Conservation (phyloP, 2,329 filamentous ascomycete genomes). For the Didymella pomorum region DNA sequence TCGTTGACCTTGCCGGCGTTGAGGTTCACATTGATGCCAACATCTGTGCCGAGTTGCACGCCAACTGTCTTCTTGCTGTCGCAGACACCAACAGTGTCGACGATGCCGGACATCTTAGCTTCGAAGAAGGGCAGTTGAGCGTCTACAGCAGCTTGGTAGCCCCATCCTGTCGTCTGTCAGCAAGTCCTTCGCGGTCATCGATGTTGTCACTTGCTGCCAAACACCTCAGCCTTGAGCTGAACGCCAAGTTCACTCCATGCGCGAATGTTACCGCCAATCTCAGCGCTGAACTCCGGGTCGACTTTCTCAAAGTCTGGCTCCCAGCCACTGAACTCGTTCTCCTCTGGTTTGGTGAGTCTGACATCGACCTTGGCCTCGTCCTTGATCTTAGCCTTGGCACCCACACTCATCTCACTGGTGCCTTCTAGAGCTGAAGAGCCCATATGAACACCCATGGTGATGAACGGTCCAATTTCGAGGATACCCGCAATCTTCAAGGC, state of each 20-base stretch:
- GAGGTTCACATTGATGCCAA: constrained; percentile 36
- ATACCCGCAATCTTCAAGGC: constrained; percentile 30
- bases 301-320: constrained; percentile 31
- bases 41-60: constrained; percentile 25
- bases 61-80: constrained; percentile 29
- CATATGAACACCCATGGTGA: constrained; percentile 33
- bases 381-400: constrained; percentile 32
- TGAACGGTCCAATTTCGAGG: constrained; percentile 32
- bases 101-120: constrained; percentile 24
- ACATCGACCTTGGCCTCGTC: constrained; percentile 28
- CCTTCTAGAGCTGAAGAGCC: constrained; percentile 31
- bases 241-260: constrained; percentile 36
- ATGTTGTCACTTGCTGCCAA: constrained; percentile 23
- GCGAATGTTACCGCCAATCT: constrained; percentile 25
- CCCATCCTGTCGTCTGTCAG: constrained; percentile 26
- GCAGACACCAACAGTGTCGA: constrained; percentile 28
- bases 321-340: constrained; percentile 33
- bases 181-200: too few species aligned
- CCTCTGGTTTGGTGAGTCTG: constrained; percentile 17
- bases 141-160: constrained; percentile 33
- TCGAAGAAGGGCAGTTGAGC: constrained; percentile 33
- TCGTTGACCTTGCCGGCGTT: constrained; percentile 32
- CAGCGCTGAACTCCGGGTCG: constrained; percentile 29
- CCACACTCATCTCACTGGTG: constrained; percentile 22
- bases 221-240: constrained; percentile 30